phyloP scores from a whole-genome alignment of 179 eudicot genomes.

The Gypsophila paniculata region DNA sequence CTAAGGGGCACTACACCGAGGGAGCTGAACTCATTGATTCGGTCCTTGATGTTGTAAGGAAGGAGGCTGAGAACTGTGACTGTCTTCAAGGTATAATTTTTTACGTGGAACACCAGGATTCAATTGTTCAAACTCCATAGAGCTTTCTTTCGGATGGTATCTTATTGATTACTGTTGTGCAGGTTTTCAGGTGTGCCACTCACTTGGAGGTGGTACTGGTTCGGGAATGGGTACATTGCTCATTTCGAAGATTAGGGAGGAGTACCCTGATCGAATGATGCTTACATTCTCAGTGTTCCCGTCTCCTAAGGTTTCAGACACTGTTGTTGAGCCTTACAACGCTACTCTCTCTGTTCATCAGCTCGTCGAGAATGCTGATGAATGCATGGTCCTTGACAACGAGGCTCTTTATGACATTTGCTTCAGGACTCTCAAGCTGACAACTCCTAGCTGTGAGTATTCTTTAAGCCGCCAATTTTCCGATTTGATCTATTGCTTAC shows the following conservation, averaged over 20 bases:
- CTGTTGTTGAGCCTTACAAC: conserved; percentile 34
- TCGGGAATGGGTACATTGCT: conserved; percentile 19
- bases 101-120: too few relatives aligned
- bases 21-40: conserved; percentile 18
- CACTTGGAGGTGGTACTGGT: conserved; percentile 19
- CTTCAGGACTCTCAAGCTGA: conserved; percentile 19
- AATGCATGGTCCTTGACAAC: conserved; percentile 26
- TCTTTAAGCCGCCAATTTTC: too few relatives aligned
- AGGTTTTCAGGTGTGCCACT: conserved; percentile 33
- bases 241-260: conserved; percentile 18
- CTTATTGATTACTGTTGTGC: conserved; percentile 8
- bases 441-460: conserved; percentile 27
- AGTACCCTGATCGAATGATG: conserved; percentile 21
- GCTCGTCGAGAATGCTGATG: conserved; percentile 36
- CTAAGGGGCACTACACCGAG: conserved; percentile 19
- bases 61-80: conserved; percentile 35
- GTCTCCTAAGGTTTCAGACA: conserved; percentile 29
- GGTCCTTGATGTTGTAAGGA: conserved; percentile 23
- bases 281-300: conserved; percentile 20
- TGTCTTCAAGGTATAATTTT: conserved; percentile 29
- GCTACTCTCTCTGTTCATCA: conserved; percentile 34
- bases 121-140: too few relatives aligned
- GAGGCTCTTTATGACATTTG: conserved; percentile 22
- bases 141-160: neutral
- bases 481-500: neutral